These are phyloP conservation scores for Recurvomyces mirabilis DNA, from an alignment of 495 filamentous ascomycete species.

Conservation along the genomic window DNA sequence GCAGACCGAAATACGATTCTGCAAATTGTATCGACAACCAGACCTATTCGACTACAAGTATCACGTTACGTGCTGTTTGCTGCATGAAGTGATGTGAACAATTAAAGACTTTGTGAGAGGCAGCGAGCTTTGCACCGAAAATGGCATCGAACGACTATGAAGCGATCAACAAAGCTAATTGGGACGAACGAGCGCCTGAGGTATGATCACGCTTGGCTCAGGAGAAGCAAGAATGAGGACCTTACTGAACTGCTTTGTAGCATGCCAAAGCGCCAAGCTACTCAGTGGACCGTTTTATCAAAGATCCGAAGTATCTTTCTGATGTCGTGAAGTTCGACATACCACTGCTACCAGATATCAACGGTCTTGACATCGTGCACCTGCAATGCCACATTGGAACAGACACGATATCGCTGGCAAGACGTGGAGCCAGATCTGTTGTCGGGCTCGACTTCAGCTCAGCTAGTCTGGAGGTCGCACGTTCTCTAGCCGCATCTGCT, in stretches of 20 bases:
- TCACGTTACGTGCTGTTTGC: no score
- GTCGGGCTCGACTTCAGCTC: constrained; percentile 4
- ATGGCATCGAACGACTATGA: constrained; percentile 6
- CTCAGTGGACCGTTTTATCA: background rate
- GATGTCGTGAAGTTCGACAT: constrained; percentile 2
- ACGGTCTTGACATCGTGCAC: background rate
- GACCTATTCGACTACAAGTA: no score
- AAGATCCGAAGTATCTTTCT: background rate
- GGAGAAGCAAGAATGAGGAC: no score
- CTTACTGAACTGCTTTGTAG: background rate
- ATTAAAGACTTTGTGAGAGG: no score
- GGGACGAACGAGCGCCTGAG: constrained; percentile 9
- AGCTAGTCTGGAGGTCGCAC: background rate
- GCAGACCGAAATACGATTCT: no score
- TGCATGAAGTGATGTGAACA: no score
- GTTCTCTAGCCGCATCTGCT: background rate
- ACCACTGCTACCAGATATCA: background rate
- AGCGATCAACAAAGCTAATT: constrained; percentile 4
- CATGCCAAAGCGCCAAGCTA: constrained; percentile 6
- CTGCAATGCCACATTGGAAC: constrained; percentile 12
- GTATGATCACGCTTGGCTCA: background rate
- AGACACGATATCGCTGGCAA: constrained; percentile 5
- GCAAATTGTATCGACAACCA: no score
- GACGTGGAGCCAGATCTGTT: constrained; percentile 1
- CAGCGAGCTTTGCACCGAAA: no score